phyloP scores from a whole-genome alignment of 495 filamentous ascomycete genomes.

The Penicillium crystallinum region DNA sequence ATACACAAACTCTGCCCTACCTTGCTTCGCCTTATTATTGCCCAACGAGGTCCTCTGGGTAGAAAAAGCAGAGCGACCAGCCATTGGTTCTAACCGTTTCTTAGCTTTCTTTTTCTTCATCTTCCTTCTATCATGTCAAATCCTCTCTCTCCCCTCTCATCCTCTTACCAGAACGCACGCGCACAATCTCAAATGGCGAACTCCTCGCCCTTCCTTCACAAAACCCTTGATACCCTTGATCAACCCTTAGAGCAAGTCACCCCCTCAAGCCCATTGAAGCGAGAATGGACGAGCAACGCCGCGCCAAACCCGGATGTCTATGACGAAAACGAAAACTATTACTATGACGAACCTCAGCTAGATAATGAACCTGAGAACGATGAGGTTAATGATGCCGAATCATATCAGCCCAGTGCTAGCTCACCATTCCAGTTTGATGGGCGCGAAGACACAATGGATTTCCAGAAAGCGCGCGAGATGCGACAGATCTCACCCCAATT shows the following conservation, averaged over 20 bases:
- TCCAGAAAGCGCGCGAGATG: constrained; percentile 23
- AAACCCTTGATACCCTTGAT: constrained; percentile 20
- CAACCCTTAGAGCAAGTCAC: constrained; percentile 30
- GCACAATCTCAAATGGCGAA: constrained; percentile 25
- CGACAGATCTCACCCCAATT: constrained; percentile 5
- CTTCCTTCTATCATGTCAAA: constrained; percentile 31
- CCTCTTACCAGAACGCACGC: constrained; percentile 41
- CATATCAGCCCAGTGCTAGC: constrained; percentile 22
- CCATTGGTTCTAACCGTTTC: not conserved
- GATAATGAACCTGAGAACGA: constrained; percentile 16
- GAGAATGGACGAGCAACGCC: constrained; percentile 16
- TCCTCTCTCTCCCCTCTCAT: constrained; percentile 42
- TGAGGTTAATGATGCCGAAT: constrained; percentile 17
- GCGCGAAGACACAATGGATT: constrained; percentile 38
- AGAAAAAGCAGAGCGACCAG: not conserved
- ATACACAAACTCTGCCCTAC: constrained; percentile 15
- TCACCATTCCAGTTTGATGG: constrained; percentile 37
- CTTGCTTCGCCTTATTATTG: not conserved
- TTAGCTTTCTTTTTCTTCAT: not conserved
- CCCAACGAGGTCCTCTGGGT: not conserved
- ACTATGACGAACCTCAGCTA: constrained; percentile 9
- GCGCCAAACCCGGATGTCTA: constrained; percentile 6
- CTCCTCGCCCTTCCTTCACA: constrained; percentile 26
- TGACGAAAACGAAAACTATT: constrained; percentile 10
- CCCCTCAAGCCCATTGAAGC: constrained; percentile 32